phyloP scores from a whole-genome alignment of 768 basidiomycete genomes.

The Coprinopsis strossmayeri region DNA sequence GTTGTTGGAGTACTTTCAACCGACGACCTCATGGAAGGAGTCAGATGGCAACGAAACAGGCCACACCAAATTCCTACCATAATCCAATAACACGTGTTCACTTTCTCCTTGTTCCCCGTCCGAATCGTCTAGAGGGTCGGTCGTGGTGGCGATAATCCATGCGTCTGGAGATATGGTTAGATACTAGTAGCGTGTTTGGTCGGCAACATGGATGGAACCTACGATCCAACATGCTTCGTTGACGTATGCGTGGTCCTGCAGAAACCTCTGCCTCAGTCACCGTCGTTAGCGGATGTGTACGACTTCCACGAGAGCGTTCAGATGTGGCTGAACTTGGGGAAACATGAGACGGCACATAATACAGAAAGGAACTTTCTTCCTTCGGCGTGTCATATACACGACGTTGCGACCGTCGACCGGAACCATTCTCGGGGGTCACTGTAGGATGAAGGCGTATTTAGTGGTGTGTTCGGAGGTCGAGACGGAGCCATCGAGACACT shows the following conservation, averaged over 20 bases:
- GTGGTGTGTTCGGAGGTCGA: no score
- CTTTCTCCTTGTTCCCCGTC: conserved; percentile 61
- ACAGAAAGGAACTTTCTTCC: conserved; percentile 42
- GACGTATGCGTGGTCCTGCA: conserved; percentile 7
- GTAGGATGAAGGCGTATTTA: not conserved
- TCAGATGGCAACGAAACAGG: conserved; percentile 5
- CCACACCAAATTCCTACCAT: conserved; percentile 40
- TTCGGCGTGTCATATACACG: conserved; percentile 34
- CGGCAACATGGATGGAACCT: conserved; percentile 12
- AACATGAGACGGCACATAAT: conserved; percentile 40
- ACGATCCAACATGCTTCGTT: conserved; percentile 46
- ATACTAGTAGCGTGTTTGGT: conserved; percentile 3
- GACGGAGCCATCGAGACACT: no score
- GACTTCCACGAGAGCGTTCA: not conserved
- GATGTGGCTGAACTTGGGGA: conserved; percentile 11
- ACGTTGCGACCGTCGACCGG: conserved; percentile 27
- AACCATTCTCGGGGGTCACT: conserved; percentile 22
- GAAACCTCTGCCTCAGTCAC: not conserved
- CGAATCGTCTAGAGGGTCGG: conserved; percentile 65
- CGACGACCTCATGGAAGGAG: conserved; percentile 35
- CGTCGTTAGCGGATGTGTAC: not conserved
- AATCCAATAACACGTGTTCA: conserved; percentile 57
- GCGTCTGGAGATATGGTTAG: conserved; percentile 43
- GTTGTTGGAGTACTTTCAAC: conserved; percentile 43
- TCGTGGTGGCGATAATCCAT: conserved; percentile 57